Base-by-base conservation (phyloP, 2,329 filamentous ascomycete genomes). In the Botrytis hyacinthi region DNA sequence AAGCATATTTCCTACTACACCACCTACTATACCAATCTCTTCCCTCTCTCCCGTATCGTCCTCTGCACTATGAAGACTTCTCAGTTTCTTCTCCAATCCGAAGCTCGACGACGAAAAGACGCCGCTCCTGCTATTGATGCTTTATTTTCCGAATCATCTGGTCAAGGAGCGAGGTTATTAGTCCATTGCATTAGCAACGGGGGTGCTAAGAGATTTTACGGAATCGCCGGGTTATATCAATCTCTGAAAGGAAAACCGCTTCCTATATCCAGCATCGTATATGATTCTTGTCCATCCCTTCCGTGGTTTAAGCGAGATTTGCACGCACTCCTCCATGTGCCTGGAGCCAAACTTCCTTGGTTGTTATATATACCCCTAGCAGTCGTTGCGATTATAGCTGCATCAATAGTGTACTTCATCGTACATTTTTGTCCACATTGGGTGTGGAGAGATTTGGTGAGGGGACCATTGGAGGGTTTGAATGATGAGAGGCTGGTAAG, bases 151-250 rank as follows among this genome's bases (percentile, higher is more conserved):
- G 70, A 73, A 37, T 67, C 72, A 29, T 65, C 72, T 16, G 59
- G 37, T 3, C 74, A 80, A 32, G 78, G 0, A 0, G 63, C 80
- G 66, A 81, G 83, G 3, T 80, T 89, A 20, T 80, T 89, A 29
- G 78, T 87, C 1, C 87, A 89, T 72, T 81, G 82, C 76, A 88
- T 90, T 84, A 89, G 87, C 74, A 90, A 89, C 79, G 88, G 87
- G 0, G 88, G 88, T 22, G 86, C 84, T 26, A 87, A 77, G 42
- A 59, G 77, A 12, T 60, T 76, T 2, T 79, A 77, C 48, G 74
- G 59, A 7, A 73, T 80, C 7, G 69, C 75, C 10, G 74, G 60
- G 20, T 70, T 70, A 0, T 79, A 77, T 63, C 62, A 68, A 8
- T 63, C 71, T 2, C 16, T 57, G 9, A 77, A 76, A 2, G 76